Percentiles rank a stretch among this genome's conserved stretches.
Conservation (phyloP, 805 yeast genomes). For the Candida stauntonica region DNA sequence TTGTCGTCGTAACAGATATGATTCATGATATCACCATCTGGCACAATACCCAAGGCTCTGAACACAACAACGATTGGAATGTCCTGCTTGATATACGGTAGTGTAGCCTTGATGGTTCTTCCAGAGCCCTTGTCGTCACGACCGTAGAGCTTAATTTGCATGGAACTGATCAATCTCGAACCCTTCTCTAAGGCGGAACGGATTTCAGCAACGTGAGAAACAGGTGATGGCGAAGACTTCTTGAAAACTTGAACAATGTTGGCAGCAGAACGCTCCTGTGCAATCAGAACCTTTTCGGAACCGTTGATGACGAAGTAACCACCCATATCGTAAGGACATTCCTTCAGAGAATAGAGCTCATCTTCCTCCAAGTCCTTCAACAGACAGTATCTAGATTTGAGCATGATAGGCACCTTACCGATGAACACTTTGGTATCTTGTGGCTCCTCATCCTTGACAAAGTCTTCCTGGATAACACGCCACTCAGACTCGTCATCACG, state of each 20-base stretch:
- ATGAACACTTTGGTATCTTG: slow-evolving; percentile 76
- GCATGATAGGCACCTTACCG: slow-evolving; percentile 98
- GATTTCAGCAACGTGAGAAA: slow-evolving; percentile 93
- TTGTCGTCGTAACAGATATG: slow-evolving; percentile 96
- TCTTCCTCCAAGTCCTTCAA: slow-evolving; percentile 85
- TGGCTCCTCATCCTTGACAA: slow-evolving; percentile 48
- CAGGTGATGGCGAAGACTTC: slow-evolving; percentile 95
- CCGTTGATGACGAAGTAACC: slow-evolving; percentile 98
- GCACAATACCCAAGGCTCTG: slow-evolving; percentile 96
- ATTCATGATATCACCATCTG: slow-evolving; percentile 97
- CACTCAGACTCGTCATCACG: slow-evolving; percentile 72
- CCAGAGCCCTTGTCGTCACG: slow-evolving; percentile 72
- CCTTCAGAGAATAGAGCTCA: slow-evolving; percentile 92
- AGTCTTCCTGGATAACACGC: slow-evolving; percentile 52
- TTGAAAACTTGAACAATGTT: slow-evolving; percentile 98
- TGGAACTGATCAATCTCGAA: slow-evolving; percentile 85
- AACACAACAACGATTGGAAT: slow-evolving; percentile 96
- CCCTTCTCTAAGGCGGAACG: slow-evolving; percentile 97
- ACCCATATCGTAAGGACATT: slow-evolving; percentile 99
- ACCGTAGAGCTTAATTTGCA: slow-evolving; percentile 90
- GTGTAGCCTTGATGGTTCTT: slow-evolving; percentile 88
- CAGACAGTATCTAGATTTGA: slow-evolving; percentile 93
- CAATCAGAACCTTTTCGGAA: slow-evolving; percentile 95
- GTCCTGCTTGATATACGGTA: slow-evolving; percentile 95
- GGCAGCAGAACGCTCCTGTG: slow-evolving; percentile 98